Percentiles rank a stretch among this genome's conserved stretches.
Evolutionary conservation across 2,329 filamentous ascomycete species (phyloP).

Genomic region (Beauveria bassiana): DNA sequence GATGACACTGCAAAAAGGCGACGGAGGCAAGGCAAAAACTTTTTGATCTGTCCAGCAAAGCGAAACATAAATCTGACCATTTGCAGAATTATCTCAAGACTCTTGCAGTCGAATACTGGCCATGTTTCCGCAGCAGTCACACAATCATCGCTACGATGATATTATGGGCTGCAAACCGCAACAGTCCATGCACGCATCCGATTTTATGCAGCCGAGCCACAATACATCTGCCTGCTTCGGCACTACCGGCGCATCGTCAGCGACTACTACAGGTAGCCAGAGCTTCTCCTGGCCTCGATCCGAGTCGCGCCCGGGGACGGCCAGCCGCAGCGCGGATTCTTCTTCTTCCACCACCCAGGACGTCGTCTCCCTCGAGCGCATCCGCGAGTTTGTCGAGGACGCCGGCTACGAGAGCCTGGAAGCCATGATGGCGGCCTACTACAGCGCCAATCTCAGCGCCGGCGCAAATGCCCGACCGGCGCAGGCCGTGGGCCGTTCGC

Average conservation of each 20-base stretch:
- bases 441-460: background rate
- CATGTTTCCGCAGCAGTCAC: background rate
- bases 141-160: background rate
- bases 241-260: background rate
- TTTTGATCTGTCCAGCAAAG: background rate
- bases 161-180: background rate
- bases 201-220: background rate
- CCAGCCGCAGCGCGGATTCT: background rate
- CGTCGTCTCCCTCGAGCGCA: background rate
- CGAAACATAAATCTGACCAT: background rate
- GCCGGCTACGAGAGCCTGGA: slow-evolving; percentile 6
- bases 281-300: slow-evolving; percentile 1
- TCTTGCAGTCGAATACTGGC: slow-evolving; percentile 1
- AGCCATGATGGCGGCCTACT: slow-evolving; percentile 6
- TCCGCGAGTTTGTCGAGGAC: slow-evolving; percentile 6
- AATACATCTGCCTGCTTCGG: background rate
- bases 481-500: background rate
- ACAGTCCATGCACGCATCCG: background rate
- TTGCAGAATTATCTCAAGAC: background rate
- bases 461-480: background rate
- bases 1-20: background rate
- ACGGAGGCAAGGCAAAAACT: background rate
- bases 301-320: background rate
- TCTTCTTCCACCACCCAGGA: background rate
- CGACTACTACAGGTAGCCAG: background rate